Evolutionary conservation across 805 yeast genomes (phyloP), one percentile per base, ranked within the genome.

Genomic region (Pichia insulana): DNA sequence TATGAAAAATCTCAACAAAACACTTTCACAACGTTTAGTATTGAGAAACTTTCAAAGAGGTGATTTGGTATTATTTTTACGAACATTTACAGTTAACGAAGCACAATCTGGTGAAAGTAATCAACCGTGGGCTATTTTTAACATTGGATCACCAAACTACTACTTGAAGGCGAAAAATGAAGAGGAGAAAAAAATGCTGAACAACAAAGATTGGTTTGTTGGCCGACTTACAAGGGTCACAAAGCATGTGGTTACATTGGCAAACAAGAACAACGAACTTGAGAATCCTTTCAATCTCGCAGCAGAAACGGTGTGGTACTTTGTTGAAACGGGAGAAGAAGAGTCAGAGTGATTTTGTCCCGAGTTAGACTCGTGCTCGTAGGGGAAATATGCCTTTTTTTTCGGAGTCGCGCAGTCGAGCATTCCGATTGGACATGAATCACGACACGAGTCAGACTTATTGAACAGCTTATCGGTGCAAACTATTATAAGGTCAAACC

Each of bases 111-210:
- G 11, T 36, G 27, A 19, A 25, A 30, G 16, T 12, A 37, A 50
- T 10, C 75, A 68, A 42, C 87, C 90, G 0, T 90, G 97, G 97
- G 96, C 96, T 0, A 95, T 95, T 1, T 90, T 90, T 65, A 89
- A 92, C 50, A 71, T 84, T 43, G 95, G 90, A 2, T 81, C 86
- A 1, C 92, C 94, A 0, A 88, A 89, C 57, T 88, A 78, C 58
- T 81, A 88, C 54, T 64, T 90, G 49, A 74, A 76, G 40, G 66
- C 68, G 37, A 63, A 63, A 12, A 40, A 38, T 17, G 31, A 20
- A 9, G 42, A 30, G 15, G 48, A 46, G 18, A 48, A 49, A 35
- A 51, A 51, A 11, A 55, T 54, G 31, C 45, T 63, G 17, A 59
- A 59, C 10, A 68, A 63, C 27, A 74, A 80, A 41, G 96, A 89